Conservation (phyloP, 208 protist genomes). For the Wallacemonas sp. region DNA sequence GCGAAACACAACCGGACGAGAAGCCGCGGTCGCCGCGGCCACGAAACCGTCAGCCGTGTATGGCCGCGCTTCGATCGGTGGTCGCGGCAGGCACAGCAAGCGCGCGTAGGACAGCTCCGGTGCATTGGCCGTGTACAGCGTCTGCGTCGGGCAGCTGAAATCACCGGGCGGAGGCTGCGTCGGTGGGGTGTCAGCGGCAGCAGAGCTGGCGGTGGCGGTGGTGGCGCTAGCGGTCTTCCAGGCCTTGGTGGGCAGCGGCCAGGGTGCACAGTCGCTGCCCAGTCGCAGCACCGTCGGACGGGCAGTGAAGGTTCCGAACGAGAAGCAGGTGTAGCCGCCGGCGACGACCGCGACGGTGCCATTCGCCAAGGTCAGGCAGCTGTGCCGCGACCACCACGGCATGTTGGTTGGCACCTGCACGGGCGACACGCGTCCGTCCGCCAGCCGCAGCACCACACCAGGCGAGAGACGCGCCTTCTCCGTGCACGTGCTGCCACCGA, state of each 20-base stretch:
- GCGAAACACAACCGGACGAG: slow-evolving; percentile 70
- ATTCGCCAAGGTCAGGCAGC: slow-evolving; percentile 45
- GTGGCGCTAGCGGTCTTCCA: neutral
- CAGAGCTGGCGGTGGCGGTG: neutral
- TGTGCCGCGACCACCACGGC: slow-evolving; percentile 72
- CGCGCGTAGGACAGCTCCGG: slow-evolving; percentile 7
- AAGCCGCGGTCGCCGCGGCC: slow-evolving; percentile 24
- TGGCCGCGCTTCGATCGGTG: slow-evolving; percentile 28
- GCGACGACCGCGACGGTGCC: slow-evolving; percentile 72
- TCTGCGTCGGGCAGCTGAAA: neutral
- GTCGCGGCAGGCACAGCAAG: slow-evolving; percentile 33
- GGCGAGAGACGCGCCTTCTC: slow-evolving; percentile 25
- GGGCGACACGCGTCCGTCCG: neutral
- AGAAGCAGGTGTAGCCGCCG: slow-evolving; percentile 90
- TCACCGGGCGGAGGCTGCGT: neutral
- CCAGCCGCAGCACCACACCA: slow-evolving; percentile 25
- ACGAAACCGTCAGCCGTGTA: slow-evolving; percentile 52
- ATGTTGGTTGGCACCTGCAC: slow-evolving; percentile 35
- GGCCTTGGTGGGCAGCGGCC: neutral
- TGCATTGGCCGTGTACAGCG: neutral
- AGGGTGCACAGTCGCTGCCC: slow-evolving; percentile 20
- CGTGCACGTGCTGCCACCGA: slow-evolving; percentile 60
- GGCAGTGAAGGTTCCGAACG: slow-evolving; percentile 81
- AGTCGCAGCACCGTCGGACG: slow-evolving; percentile 62
- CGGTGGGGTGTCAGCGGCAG: neutral